phyloP scores from a whole-genome alignment of 2,329 filamentous ascomycete genomes.

The Aschersonia sp. region DNA sequence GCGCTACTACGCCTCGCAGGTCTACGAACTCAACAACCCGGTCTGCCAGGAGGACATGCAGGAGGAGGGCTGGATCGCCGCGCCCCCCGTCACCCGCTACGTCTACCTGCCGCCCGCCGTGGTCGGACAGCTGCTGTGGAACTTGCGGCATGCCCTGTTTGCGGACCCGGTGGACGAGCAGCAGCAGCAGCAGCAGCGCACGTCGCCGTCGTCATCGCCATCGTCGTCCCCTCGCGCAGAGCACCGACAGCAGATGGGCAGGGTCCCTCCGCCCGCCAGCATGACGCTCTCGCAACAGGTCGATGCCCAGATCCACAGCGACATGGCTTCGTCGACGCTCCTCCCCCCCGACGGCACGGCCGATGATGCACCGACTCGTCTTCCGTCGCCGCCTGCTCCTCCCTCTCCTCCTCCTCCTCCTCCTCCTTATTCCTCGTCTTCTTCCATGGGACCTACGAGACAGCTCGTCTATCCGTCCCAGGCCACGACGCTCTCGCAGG shows the following conservation, averaged over 20 bases:
- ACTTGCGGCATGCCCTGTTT: conserved; percentile 37
- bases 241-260: too few relatives aligned
- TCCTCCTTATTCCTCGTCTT: background rate
- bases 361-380: too few relatives aligned
- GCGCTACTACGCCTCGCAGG: conserved; percentile 20
- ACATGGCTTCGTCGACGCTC: conserved; percentile 26
- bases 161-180: conserved; percentile 6
- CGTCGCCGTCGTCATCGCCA: too few relatives aligned
- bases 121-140: conserved; percentile 41
- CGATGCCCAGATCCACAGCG: conserved; percentile 34
- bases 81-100: conserved; percentile 19
- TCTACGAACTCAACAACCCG: conserved; percentile 50
- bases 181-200: background rate
- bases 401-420: background rate
- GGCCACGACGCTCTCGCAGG: background rate
- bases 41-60: conserved; percentile 35
- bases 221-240: too few relatives aligned
- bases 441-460: too few relatives aligned
- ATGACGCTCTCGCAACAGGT: conserved; percentile 35
- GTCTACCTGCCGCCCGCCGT: conserved; percentile 41
- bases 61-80: conserved; percentile 35
- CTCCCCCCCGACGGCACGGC: conserved; percentile 8
- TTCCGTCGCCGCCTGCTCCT: background rate
- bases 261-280: conserved; percentile 5
- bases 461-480: too few relatives aligned